Base-by-base conservation (phyloP, 1,139 yeast genomes). In the Debaryomyces robertsiae region DNA sequence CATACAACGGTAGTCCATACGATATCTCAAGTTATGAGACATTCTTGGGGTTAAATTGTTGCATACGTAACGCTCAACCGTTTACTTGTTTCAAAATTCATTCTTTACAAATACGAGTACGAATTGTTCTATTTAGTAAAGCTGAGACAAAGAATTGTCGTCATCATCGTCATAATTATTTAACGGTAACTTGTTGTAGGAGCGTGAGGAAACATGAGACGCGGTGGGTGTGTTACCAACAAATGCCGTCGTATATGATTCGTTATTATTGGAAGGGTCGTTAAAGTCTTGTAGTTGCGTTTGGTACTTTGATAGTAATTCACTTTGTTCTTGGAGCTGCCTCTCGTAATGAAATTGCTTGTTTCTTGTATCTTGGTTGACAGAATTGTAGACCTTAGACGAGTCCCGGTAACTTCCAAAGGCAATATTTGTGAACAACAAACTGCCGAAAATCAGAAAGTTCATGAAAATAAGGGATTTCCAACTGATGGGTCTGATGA, bases 401-500 rank as follows among this genome's bases (percentile, higher is more conserved):
- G 44, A 39, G 29, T 43, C 44, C 38, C 63, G 47, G 41, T 57
- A 58, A 22, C 49, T 51, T 19, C 51, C 54, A 40, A 58, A 58
- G 3, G 58, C 56, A 2, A 52, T 33, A 34, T 60, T 60, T 4
- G 61, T 55, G 4, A 54, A 37, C 6, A 53, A 38, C 16, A 58
- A 43, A 15, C 59, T 54, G 3, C 62, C 63, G 34, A 57, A 49
- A 15, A 58, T 41, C 10, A 54, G 28, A 4, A 52, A 13, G 3
- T 46, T 41, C 25, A 58, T 38, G 42, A 83, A 76, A 3, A 78
- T 51, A 57, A 87, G 70, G 3, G 93, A 73, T 58, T 86, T 88
- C 82, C 89, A 82, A 29, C 86, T 79, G 30, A 89, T 80, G 1
- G 90, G 90, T 44, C 75, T 77, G 30, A 88, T 67, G 50, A 89